Conservation (phyloP, 495 filamentous ascomycete genomes). For the Penicillium samsonianum region DNA sequence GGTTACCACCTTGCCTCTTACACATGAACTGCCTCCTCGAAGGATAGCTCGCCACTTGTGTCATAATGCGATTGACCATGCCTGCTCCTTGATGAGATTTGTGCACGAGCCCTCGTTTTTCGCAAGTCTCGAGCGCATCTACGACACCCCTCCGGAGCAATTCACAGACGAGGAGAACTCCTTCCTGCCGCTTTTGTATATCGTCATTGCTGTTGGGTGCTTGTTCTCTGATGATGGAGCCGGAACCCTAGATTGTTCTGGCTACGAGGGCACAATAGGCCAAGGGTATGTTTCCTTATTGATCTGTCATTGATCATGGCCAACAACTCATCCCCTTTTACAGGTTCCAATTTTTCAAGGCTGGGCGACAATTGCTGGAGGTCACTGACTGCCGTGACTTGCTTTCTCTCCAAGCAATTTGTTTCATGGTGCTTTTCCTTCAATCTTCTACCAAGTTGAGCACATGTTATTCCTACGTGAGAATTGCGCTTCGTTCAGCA, state of each 20-base stretch:
- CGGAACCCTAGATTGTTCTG: conserved; percentile 48
- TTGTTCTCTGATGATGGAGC: conserved; percentile 65
- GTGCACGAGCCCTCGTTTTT: conserved; percentile 90
- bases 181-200: conserved; percentile 84
- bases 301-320: not conserved
- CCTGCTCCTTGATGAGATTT: conserved; percentile 77
- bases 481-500: conserved; percentile 85
- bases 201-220: conserved; percentile 81
- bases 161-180: conserved; percentile 73
- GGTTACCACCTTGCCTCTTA: conserved; percentile 51
- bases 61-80: conserved; percentile 77
- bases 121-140: conserved; percentile 73
- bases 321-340: conserved; percentile 4
- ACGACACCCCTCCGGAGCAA: conserved; percentile 67
- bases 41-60: conserved; percentile 68
- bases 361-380: conserved; percentile 78
- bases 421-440: conserved; percentile 92
- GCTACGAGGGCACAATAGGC: conserved; percentile 72
- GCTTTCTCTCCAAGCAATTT: conserved; percentile 76
- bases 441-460: conserved; percentile 91
- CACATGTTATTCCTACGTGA: conserved; percentile 91
- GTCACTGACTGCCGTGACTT: conserved; percentile 91
- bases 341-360: conserved; percentile 83
- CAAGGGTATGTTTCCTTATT: conserved; percentile 67
- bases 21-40: conserved; percentile 69